Evolutionary conservation across 106 monocot species (phyloP), one percentile per base, ranked within the genome.

Genomic region (Dendrobium chrysotoxum): DNA sequence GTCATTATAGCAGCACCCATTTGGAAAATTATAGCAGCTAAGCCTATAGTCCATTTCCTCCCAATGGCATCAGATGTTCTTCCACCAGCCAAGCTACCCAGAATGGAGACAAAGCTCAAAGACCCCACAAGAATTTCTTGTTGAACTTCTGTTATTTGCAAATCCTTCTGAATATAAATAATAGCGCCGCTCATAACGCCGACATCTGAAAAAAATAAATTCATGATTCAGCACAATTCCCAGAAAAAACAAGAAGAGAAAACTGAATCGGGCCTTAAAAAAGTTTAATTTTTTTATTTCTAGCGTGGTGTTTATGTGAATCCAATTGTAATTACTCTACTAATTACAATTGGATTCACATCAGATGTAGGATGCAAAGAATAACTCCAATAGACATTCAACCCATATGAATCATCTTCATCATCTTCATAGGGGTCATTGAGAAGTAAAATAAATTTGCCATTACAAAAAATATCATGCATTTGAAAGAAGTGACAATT

Each of bases 181-280:
- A 98, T 95, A 35, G 91, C 92, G 1, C 98, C 98, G 75, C 98
- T 98, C 98, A 98, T 98, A 80, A 98, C 98, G 72, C 98, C 98
- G 21, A 98, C 98, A 88, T 98, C 98, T 98, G 89, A 72, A 86
- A 8, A 79, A 73, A 4, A 55, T 4, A 64, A 23, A 30, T 25
- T 38, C 23, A 80, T 26, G 30, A 28, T 30, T 83, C 61, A 42
- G 54, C 26, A 28, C 75, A 42, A 75, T 45, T 31, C 6, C 46
- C 26, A 45, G 23, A 23, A 73, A 75, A 75, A 75, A 50, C 40
- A 73, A 13, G 74, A 74, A 74, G 11, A 40, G 41, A 20, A 41
- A 74, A 41, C 5, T 40, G 70, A 70, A 12, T 30, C 9, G n/a
- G 28, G 15, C 4, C 70, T 61, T 23, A 20, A n/a, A 61, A 23